Base-by-base conservation (phyloP, 192 early-diverging fungal genomes). In the Dispira parvispora region DNA sequence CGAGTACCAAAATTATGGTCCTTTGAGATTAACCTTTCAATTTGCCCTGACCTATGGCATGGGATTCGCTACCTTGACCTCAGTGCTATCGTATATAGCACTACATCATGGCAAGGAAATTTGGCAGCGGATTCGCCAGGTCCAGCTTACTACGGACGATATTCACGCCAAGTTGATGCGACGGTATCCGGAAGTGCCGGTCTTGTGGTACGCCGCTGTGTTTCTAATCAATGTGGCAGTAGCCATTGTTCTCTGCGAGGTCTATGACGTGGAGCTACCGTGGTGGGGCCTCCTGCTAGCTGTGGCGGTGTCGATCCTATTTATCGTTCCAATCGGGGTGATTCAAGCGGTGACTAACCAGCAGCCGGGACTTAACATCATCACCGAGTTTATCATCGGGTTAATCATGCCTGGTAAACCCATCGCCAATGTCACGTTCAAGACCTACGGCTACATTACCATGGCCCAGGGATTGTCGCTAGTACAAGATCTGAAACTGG, bases 321-420 rank as follows among this genome's bases (percentile, higher is more conserved):
- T 85, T 58, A 76, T 81, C 21, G 69, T 91, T 8, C 89, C 89
- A 0, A 80, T 95, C 28, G 92, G 90, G 65, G 84, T 91, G 27
- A 82, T 95, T 63, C 72, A 75, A 54, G 85, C 84, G 9, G 78
- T 92, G 20, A 83, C 88, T 20, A 91, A 91, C 65, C 75, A 78
- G 62, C 75, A 80, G 54, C 79, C 89, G 18, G 83, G 84, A 32
- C 73, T 91, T 28, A 92, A 94, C 73, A 82, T 95, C 45, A 76
- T 92, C 26, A 87, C 85, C 46, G 88, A 95, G 75, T 84, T 90
- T 62, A 79, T 92, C 61, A 85, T 83, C 52, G 92, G 92, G 62
- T 86, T 85, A 61, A 75, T 87, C 6, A 69, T 84, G 46, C 88
- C 88, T 9, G 92, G 90, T 25, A 72, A 91, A 58, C 80, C 88